Evolutionary conservation across 1,284 basidiomycete genomes (phyloP).

Genomic region (Acaromyces ingoldii): DNA sequence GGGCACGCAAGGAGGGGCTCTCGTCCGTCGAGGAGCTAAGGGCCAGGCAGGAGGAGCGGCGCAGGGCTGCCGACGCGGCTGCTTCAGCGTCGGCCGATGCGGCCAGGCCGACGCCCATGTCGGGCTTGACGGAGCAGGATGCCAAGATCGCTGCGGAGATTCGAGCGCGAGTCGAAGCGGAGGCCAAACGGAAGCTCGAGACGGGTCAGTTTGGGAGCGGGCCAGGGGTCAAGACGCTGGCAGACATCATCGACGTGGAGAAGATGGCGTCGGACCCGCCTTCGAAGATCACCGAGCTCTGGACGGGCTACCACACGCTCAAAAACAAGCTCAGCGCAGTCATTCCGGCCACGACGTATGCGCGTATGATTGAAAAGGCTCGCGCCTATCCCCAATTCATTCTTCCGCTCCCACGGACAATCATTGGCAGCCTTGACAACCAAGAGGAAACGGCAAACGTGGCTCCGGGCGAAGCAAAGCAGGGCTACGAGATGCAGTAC

Average conservation of each 20-base stretch:
- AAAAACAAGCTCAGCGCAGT: slow-evolving; percentile 49
- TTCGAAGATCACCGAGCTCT: slow-evolving; percentile 40
- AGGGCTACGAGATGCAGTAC: slow-evolving; percentile 47
- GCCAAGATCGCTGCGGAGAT: slow-evolving; percentile 19
- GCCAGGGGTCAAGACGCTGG: slow-evolving; percentile 21
- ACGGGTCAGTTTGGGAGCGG: slow-evolving; percentile 14
- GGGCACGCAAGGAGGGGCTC: slow-evolving; percentile 33
- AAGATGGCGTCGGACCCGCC: slow-evolving; percentile 28
- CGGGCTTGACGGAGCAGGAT: slow-evolving; percentile 25
- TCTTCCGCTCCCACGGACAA: slow-evolving; percentile 38
- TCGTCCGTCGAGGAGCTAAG: slow-evolving; percentile 25
- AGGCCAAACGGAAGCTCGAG: slow-evolving; percentile 25
- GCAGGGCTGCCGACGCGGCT: background rate
- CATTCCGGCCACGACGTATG: slow-evolving; percentile 35
- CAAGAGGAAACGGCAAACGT: slow-evolving; percentile 8
- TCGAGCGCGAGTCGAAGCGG: slow-evolving; percentile 16
- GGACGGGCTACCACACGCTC: slow-evolving; percentile 46
- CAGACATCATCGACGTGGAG: slow-evolving; percentile 33
- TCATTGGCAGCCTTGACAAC: slow-evolving; percentile 17
- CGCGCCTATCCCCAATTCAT: slow-evolving; percentile 45
- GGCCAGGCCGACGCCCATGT: background rate
- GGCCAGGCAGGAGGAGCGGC: slow-evolving; percentile 5
- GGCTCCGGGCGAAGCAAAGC: slow-evolving; percentile 10
- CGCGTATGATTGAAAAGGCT: slow-evolving; percentile 29
- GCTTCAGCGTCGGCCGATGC: background rate